A percentile compares a stretch with the other conserved stretches of the same genome.
These are phyloP conservation scores for Candida sanyiensis DNA, from an alignment of 805 yeast species.

Conservation along the genomic window DNA sequence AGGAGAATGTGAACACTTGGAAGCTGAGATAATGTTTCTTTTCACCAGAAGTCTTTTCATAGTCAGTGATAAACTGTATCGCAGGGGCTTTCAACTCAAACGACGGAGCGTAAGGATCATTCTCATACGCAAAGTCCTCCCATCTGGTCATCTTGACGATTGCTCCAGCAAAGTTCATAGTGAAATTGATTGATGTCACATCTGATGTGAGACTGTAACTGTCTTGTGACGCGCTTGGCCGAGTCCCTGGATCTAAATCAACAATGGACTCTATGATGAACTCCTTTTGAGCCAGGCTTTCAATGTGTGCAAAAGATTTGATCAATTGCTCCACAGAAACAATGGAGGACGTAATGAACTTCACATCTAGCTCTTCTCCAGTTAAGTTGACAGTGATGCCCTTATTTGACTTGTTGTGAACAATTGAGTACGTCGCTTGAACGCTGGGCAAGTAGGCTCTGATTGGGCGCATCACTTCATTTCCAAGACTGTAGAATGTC, in stretches of 20 bases:
- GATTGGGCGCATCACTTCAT: slow-evolving; percentile 45
- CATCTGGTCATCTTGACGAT: slow-evolving; percentile 37
- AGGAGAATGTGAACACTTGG: slow-evolving; percentile 58
- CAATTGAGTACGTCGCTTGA: slow-evolving; percentile 46
- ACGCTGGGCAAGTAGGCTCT: slow-evolving; percentile 66
- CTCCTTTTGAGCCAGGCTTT: slow-evolving; percentile 24
- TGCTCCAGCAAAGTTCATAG: slow-evolving; percentile 65
- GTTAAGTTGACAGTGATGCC: slow-evolving; percentile 45
- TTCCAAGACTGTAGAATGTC: slow-evolving; percentile 40
- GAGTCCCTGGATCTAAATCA: too few relatives aligned
- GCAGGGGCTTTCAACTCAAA: slow-evolving; percentile 73
- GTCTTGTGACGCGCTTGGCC: slow-evolving; percentile 5
- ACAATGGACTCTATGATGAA: neutral
- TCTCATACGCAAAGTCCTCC: slow-evolving; percentile 36
- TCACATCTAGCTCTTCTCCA: slow-evolving; percentile 69
- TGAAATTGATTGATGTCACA: slow-evolving; percentile 41
- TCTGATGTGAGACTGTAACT: slow-evolving; percentile 19
- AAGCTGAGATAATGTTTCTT: slow-evolving; percentile 42
- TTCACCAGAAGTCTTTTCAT: slow-evolving; percentile 35
- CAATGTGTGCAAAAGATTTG: slow-evolving; percentile 41
- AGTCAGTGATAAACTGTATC: slow-evolving; percentile 51
- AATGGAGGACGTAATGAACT: slow-evolving; percentile 51
- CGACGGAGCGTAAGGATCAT: slow-evolving; percentile 35
- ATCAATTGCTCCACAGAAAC: slow-evolving; percentile 47
- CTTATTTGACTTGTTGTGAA: slow-evolving; percentile 22